Percentiles rank a stretch among this genome's conserved stretches.
phyloP scores from a whole-genome alignment of 192 early-diverging fungal species.

The Jimgerdemannia flammicorona region DNA sequence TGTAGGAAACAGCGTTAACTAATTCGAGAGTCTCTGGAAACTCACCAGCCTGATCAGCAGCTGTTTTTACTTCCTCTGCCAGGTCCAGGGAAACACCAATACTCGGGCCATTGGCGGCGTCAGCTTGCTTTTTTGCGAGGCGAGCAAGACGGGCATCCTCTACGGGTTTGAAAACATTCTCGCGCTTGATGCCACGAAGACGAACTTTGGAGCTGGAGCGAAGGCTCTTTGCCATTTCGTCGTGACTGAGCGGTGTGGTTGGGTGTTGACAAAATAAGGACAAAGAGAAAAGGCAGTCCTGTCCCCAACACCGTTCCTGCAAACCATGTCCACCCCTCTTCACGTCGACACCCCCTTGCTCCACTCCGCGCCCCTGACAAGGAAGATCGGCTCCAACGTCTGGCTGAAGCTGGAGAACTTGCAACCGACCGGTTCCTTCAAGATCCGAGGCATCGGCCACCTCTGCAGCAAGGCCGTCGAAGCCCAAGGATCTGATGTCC shows the following conservation, averaged over 20 bases:
- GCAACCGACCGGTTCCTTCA: conserved; percentile 75
- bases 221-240: background rate
- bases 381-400: conserved; percentile 41
- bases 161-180: conserved; percentile 48
- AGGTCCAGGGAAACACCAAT: conserved; percentile 14
- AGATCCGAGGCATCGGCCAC: conserved; percentile 66
- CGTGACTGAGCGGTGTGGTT: background rate
- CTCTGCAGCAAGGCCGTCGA: conserved; percentile 50
- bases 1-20: no score
- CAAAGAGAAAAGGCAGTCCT: background rate
- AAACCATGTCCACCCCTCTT: conserved; percentile 10
- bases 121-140: conserved; percentile 31
- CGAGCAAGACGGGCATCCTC: conserved; percentile 47
- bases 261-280: background rate
- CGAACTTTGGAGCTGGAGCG: background rate
- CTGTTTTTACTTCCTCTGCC: conserved; percentile 7
- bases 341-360: conserved; percentile 46
- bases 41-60: conserved; percentile 1
- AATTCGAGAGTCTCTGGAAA: no score
- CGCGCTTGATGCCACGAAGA: conserved; percentile 41
- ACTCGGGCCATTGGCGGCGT: conserved; percentile 18
- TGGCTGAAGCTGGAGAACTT: conserved; percentile 77
- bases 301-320: no score
- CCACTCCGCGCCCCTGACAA: conserved; percentile 42
- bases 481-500: conserved; percentile 33